Evolutionary conservation across 345 rosid genomes (phyloP), one percentile per base, ranked within the genome.

Genomic region (Populus davidiana): DNA sequence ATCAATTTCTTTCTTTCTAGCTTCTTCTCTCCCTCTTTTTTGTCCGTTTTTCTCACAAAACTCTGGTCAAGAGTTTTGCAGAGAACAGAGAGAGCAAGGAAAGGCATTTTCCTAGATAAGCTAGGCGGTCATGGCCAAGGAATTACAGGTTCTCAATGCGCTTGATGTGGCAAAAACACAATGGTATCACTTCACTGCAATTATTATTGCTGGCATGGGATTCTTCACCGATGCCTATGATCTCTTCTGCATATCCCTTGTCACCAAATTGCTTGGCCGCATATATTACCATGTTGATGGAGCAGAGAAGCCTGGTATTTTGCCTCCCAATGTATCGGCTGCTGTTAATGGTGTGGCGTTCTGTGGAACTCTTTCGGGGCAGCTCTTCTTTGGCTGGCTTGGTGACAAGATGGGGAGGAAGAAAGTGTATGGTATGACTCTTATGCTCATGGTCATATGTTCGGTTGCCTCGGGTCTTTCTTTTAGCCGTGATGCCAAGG

Each of bases 171-270:
- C 97, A 0, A 90, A 92, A 84, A 92, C 94, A 70, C 94, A 90
- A 76, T 89, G 93, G 91, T 92, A 92, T 74, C 97, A 92, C 79
- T 92, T 92, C 87, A 90, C 94, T 0, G 92, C 97, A 2, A 90
- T 92, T 62, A 78, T 92, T 16, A 89, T 91, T 18, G 94, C 97
- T 38, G 94, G 97, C 67, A 92, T 92, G 94, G 97, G 94, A 2
- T 92, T 92, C 76, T 91, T 92, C 89, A 90, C 97, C 7, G 97
- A 92, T 73, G 94, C 97, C 12, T 90, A 92, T 70, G 94, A 92
- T 69, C 91, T 92, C 29, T 92, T 92, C 78, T 92, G 97, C 83
- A 88, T 92, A 77, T 90, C 93, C n/a, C 91, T 90, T 4, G 94
- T 92, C 63, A 92, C 97, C 43, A 92, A 92, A 79, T 83, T 92